Conservation (phyloP, 768 basidiomycete species). For the Agrocybe praecox region DNA sequence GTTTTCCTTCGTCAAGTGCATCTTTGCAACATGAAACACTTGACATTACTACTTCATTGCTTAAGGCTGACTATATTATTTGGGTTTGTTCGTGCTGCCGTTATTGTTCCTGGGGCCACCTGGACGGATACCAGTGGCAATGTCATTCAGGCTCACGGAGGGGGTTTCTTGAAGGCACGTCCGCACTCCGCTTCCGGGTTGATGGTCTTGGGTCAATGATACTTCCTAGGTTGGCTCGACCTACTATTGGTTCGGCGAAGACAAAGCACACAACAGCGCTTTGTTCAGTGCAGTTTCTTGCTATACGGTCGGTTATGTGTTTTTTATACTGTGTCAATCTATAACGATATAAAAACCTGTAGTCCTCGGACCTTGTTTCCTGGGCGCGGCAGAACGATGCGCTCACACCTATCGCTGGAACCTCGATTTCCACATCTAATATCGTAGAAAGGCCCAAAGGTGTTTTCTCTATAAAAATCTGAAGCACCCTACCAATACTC, state of each 20-base stretch:
- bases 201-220: no score
- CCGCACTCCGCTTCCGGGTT: no score
- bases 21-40: neutral
- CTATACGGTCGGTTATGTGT: slow-evolving; percentile 41
- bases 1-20: neutral
- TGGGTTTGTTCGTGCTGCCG: slow-evolving; percentile 30
- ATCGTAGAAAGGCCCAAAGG: slow-evolving; percentile 69
- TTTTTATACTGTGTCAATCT: neutral
- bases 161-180: slow-evolving; percentile 54
- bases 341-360: slow-evolving; percentile 5
- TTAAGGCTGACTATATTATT: slow-evolving; percentile 5
- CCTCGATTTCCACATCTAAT: slow-evolving; percentile 57
- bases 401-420: slow-evolving; percentile 51
- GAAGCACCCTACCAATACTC: neutral
- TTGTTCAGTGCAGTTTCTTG: slow-evolving; percentile 62
- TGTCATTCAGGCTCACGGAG: slow-evolving; percentile 65
- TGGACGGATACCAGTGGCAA: slow-evolving; percentile 67
- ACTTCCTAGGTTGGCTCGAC: slow-evolving; percentile 51
- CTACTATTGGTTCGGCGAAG: slow-evolving; percentile 67
- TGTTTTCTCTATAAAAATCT: slow-evolving; percentile 21
- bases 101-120: slow-evolving; percentile 62
- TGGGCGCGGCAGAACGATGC: slow-evolving; percentile 66
- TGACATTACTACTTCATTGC: slow-evolving; percentile 10
- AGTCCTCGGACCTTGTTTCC: slow-evolving; percentile 52
- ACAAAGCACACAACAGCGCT: slow-evolving; percentile 58